Evolutionary conservation across 768 basidiomycete species (phyloP).

Genomic region (Heimioporus sp.): DNA sequence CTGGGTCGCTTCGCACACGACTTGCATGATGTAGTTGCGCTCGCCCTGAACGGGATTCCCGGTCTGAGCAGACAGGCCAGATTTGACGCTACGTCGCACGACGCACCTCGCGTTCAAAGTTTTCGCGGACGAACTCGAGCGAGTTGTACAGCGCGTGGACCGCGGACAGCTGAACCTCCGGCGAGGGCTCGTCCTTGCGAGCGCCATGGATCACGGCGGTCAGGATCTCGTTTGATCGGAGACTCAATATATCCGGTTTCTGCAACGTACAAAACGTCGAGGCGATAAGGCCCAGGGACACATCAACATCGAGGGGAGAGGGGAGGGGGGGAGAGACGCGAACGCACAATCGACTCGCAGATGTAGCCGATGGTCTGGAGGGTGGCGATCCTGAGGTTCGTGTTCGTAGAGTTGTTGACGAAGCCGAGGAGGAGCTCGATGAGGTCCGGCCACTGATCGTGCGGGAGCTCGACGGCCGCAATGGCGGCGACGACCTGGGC

Average conservation of each 20-base stretch:
- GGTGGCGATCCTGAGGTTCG: conserved; percentile 79
- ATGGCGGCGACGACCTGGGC: conserved; percentile 95
- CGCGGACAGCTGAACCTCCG: conserved; percentile 90
- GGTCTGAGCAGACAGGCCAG: conserved; percentile 1
- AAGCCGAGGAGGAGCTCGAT: conserved; percentile 87
- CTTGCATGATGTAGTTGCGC: conserved; percentile 99
- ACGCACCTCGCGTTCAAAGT: conserved; percentile 94
- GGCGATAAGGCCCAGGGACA: conserved; percentile 1
- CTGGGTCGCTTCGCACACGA: conserved; percentile 98
- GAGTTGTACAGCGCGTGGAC: conserved; percentile 93
- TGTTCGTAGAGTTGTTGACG: conserved; percentile 70
- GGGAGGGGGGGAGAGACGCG: no score
- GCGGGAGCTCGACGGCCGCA: conserved; percentile 89
- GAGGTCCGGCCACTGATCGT: conserved; percentile 85
- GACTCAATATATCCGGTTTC: conserved; percentile 90
- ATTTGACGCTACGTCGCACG: background rate
- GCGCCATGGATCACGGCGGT: conserved; percentile 99
- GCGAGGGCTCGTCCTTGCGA: conserved; percentile 88
- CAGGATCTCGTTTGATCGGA: conserved; percentile 94
- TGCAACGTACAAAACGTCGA: conserved; percentile 34
- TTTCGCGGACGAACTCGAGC: conserved; percentile 94
- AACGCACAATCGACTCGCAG: conserved; percentile 94
- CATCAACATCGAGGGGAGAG: no score
- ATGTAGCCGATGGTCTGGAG: conserved; percentile 96
- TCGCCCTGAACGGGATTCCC: no score